Evolutionary conservation across 352 stramenopile genomes (phyloP), one percentile per base, ranked within the genome.

Genomic region (Globisporangium takayamanum): DNA sequence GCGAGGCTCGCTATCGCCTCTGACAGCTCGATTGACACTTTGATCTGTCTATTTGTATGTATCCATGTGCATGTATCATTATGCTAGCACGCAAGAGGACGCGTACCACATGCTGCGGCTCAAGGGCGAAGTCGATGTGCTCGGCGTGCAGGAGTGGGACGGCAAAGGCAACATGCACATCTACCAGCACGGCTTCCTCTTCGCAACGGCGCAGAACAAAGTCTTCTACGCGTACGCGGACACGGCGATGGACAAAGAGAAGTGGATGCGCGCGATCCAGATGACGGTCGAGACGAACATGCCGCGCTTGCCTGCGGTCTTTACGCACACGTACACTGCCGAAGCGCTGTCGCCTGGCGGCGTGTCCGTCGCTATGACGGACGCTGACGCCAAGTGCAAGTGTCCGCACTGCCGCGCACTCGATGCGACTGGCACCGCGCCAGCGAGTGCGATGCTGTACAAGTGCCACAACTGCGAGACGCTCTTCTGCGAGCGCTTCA

Each of bases 131-230:
- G 87, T 94, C 25, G 84, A 96, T 62, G 85, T 96, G 33, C 64
- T 97, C 20, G 88, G 87, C 18, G 88, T 94, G 18, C 87, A 95
- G 65, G 85, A 96, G 57, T 97, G 88, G 88, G 88, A 97, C 59
- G 88, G 88, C 59, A 94, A 95, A 66, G 88, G 85, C 60, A 94
- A 94, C 66, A 94, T 94, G 80, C 85, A 95, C 76, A 95, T 93
- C 57, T 97, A 97, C 63, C 72, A 88, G 58, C 74, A 92, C 63
- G 88, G 88, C 4, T 94, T 97, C 57, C 62, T 97, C 8, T 95
- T 95, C 60, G 85, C 83, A 15, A 95, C 85, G 51, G 77, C 83
- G 33, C 85, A 95, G 66, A 95, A 83, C 66, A 95, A 95, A 59
- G 82, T 95, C 12, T 95, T 95, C 59, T 95, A 95, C 63, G 83